Evolutionary conservation across 169 alveolate genomes (phyloP).

Genomic region (Plasmodium sp.): DNA sequence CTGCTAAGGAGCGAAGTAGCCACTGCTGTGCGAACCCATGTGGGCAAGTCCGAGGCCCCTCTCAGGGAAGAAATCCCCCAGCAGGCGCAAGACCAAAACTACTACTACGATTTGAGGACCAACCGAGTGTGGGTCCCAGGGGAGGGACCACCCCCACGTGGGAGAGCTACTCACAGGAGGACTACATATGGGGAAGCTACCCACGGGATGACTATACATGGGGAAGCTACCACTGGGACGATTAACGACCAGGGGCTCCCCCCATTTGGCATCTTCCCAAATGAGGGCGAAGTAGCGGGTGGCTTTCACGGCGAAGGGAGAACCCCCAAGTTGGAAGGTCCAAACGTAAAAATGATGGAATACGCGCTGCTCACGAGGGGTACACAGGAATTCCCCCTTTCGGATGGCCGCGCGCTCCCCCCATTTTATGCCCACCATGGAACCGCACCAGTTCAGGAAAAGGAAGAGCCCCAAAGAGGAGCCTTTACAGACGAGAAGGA

Average conservation of each 20-base stretch:
- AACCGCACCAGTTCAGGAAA: background rate
- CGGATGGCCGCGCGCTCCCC: background rate
- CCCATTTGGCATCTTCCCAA: background rate
- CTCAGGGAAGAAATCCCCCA: background rate
- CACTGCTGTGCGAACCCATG: background rate
- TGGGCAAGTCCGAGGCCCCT: background rate
- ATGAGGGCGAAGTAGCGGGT: background rate
- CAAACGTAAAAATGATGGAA: background rate
- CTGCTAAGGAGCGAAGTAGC: background rate
- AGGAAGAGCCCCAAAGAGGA: background rate
- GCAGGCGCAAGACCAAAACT: background rate
- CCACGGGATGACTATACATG: background rate
- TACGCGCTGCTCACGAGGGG: background rate
- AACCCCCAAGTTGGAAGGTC: background rate
- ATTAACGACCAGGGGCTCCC: background rate
- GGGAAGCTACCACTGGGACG: background rate
- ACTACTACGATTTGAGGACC: slow-evolving; percentile 17
- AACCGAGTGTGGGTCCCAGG: background rate
- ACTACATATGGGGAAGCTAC: background rate
- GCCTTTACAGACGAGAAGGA: background rate
- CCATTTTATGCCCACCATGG: background rate
- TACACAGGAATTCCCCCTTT: background rate
- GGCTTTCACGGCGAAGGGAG: background rate
- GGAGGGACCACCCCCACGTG: background rate
- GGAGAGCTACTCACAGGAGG: background rate